Base-by-base conservation (phyloP, 192 early-diverging fungal genomes). In the Coemansia aciculifera region DNA sequence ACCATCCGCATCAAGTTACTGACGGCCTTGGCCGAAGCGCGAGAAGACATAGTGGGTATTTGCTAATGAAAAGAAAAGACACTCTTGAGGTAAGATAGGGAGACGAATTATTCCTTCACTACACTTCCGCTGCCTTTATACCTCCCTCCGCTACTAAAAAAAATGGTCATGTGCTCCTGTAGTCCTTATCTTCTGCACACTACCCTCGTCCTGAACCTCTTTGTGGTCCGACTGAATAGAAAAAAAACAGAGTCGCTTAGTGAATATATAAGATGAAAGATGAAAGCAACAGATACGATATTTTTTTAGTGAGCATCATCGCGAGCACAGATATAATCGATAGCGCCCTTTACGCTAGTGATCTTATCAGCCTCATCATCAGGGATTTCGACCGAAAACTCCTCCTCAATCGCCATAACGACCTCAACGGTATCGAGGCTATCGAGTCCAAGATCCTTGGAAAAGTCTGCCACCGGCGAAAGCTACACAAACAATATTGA, bases 391-490 rank as follows among this genome's bases (percentile, higher is more conserved):
- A 99, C 90, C 73, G 92, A 94, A 84, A 99, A 99, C 83, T 99
- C 97, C 77, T 99, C 97, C 84, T 99, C 97, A 68, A 99, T 91
- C 63, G 96, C 96, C 95, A 99, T 98, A 61, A 96, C 95, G 60
- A 99, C 94, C 85, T 99, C 98, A 27, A 99, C 95, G 57, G 94
- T 92, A 84, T 98, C 98, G 64, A 99, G 87, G 76, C 90, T 92
- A 83, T 99, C 98, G 59, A 99, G 84, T 15, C 94, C 94, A 67
- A 99, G 91, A 78, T 98, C 98, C 69, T 90, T 90, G 80, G 89
- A 84, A 79, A 99, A 99, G 76, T 92, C 89, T 15, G 98, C 88
- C 59, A 89, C 78, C 66, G 92, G 84, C 37, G 92, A 77, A 43
- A 99, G 78, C 97, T 98, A 85, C 42, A 17, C 42, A 17, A 36